These are phyloP conservation scores for Vachellia pachyceras DNA, from an alignment of 306 rosid species.

Conservation along the genomic window DNA sequence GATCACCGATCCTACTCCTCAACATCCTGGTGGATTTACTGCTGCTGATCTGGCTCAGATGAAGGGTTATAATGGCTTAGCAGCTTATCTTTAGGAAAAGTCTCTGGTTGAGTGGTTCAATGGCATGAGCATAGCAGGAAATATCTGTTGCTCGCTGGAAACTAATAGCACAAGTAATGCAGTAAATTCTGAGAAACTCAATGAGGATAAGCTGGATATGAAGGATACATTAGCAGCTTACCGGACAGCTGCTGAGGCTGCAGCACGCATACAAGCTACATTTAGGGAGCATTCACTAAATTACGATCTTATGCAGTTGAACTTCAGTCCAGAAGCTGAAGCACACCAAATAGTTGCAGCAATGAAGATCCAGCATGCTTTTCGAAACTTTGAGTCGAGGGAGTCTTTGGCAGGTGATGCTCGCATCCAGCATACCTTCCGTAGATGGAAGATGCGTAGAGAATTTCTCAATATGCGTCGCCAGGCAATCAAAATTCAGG, in stretches of 20 bases:
- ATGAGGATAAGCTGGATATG: constrained; percentile 72
- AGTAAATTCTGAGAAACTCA: constrained; percentile 57
- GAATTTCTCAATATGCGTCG: constrained; percentile 80
- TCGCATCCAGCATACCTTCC: constrained; percentile 81
- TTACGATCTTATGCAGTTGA: constrained; percentile 55
- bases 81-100: constrained; percentile 95
- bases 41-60: constrained; percentile 81
- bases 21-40: constrained; percentile 76
- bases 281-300: constrained; percentile 78
- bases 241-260: constrained; percentile 91
- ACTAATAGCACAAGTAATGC: constrained; percentile 47
- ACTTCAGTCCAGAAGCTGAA: constrained; percentile 68
- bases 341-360: constrained; percentile 87
- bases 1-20: constrained; percentile 88
- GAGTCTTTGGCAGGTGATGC: constrained; percentile 79
- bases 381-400: constrained; percentile 64
- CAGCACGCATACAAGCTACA: constrained; percentile 87
- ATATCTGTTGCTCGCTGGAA: constrained; percentile 76
- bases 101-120: constrained; percentile 77
- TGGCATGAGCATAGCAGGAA: constrained; percentile 89
- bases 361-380: constrained; percentile 97
- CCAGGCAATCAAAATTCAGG: constrained; percentile 88
- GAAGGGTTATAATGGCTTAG: constrained; percentile 78
- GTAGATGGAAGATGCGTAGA: constrained; percentile 84
- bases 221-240: constrained; percentile 85